Percentiles rank a stretch among this genome's conserved stretches.
Conservation (phyloP, 345 rosid species). For the Conringia planisiliqua region DNA sequence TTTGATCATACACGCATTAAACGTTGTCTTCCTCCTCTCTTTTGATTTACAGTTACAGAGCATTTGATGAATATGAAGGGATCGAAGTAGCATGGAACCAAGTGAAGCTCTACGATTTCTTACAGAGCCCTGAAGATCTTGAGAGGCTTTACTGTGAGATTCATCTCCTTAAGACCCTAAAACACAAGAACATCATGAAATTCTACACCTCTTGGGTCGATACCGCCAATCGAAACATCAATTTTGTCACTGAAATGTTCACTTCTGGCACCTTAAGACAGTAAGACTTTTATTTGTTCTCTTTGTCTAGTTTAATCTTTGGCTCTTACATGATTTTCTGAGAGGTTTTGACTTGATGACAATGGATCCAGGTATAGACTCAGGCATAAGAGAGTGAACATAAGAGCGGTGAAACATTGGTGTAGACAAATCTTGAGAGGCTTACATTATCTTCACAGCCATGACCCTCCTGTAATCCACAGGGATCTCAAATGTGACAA, state of each 20-base stretch:
- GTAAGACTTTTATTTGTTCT: conserved; percentile 43
- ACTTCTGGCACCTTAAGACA: conserved; percentile 94
- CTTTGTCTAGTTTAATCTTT: background rate
- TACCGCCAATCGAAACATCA: conserved; percentile 66
- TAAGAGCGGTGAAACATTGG: conserved; percentile 83
- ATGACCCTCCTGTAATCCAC: conserved; percentile 85
- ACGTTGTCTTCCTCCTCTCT: background rate
- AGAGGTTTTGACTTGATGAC: background rate
- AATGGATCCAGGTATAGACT: conserved; percentile 51
- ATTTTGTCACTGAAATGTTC: conserved; percentile 91
- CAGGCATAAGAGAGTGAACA: conserved; percentile 75
- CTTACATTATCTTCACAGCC: conserved; percentile 73
- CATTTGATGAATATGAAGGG: conserved; percentile 92
- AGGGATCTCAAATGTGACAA: conserved; percentile 95
- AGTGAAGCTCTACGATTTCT: conserved; percentile 68
- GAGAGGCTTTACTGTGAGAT: conserved; percentile 93
- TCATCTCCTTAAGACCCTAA: conserved; percentile 81
- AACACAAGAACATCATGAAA: conserved; percentile 88
- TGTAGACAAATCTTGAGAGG: conserved; percentile 86
- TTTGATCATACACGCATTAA: background rate
- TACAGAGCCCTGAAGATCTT: conserved; percentile 79
- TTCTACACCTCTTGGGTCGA: conserved; percentile 88
- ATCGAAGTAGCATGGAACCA: conserved; percentile 99
- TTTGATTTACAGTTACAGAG: conserved; percentile 62
- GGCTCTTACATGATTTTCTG: background rate